These are phyloP conservation scores for Chlorella sp. DNA, from an alignment of 139 green algal species.

Conservation along the genomic window DNA sequence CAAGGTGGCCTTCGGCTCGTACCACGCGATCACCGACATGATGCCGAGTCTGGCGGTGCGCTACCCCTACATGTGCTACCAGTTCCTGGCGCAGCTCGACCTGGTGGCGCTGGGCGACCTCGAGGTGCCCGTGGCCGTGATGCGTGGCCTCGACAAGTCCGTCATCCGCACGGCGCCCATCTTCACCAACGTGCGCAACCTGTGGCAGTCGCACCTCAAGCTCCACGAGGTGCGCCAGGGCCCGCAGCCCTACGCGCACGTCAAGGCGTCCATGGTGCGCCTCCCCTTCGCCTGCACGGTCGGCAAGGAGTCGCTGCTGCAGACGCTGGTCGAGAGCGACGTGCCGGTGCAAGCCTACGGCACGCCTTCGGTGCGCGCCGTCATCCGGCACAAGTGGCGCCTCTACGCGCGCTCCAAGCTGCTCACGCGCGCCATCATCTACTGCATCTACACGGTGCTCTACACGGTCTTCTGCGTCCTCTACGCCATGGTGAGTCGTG, in stretches of 20 bases:
- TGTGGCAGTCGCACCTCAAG: slow-evolving; percentile 41
- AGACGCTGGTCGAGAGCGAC: slow-evolving; percentile 38
- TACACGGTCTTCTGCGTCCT: slow-evolving; percentile 29
- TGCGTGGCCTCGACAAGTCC: slow-evolving; percentile 22
- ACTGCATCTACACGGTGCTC: slow-evolving; percentile 22
- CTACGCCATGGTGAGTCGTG: slow-evolving; percentile 18
- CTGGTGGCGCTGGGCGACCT: slow-evolving; percentile 27
- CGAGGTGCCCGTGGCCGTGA: slow-evolving; percentile 40
- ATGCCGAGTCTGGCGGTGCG: slow-evolving; percentile 34
- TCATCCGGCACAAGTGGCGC: slow-evolving; percentile 42
- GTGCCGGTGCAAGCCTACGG: slow-evolving; percentile 37
- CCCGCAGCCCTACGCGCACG: slow-evolving; percentile 40
- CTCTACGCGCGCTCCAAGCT: slow-evolving; percentile 30
- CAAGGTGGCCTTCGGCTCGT: slow-evolving; percentile 34
- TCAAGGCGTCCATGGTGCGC: slow-evolving; percentile 37
- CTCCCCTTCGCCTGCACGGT: slow-evolving; percentile 42
- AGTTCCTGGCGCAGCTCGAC: slow-evolving; percentile 34
- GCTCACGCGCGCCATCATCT: slow-evolving; percentile 17
- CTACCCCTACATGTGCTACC: slow-evolving; percentile 49
- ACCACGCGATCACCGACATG: slow-evolving; percentile 47
- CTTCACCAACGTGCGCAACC: slow-evolving; percentile 40
- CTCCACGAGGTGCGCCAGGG: slow-evolving; percentile 26
- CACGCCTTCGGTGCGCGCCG: slow-evolving; percentile 31
- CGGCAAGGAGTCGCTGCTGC: slow-evolving; percentile 33
- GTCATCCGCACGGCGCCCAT: slow-evolving; percentile 45